Percentiles rank a stretch among this genome's conserved stretches.
Conservation (phyloP, 768 basidiomycete genomes). For the Trametes villosa region DNA sequence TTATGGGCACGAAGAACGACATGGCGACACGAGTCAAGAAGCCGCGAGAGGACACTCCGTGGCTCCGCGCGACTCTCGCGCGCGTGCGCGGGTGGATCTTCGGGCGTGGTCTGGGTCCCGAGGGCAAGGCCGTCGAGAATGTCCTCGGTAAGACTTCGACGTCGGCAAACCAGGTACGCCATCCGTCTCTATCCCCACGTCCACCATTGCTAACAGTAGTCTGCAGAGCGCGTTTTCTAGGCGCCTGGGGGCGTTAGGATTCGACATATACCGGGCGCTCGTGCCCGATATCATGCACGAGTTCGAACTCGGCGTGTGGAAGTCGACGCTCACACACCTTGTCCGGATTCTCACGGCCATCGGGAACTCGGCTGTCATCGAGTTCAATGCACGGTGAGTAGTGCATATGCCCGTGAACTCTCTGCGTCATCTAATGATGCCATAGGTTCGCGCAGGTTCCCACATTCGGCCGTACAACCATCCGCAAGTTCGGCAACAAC, state of each 20-base stretch:
- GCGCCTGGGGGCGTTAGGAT: slow-evolving; percentile 30
- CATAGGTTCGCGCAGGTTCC: slow-evolving; percentile 22
- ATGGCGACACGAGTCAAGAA: background rate
- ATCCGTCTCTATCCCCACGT: too few relatives aligned
- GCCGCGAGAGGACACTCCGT: too few relatives aligned
- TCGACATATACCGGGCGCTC: slow-evolving; percentile 22
- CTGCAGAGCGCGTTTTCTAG: slow-evolving; percentile 42
- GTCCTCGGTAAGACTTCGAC: too few relatives aligned
- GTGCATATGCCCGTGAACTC: background rate
- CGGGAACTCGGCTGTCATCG: background rate
- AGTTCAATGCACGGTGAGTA: slow-evolving; percentile 24
- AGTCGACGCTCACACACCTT: slow-evolving; percentile 41
- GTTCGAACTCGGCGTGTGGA: slow-evolving; percentile 46
- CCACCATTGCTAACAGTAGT: too few relatives aligned
- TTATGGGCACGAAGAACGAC: background rate
- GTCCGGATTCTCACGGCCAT: slow-evolving; percentile 35
- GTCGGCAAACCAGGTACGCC: too few relatives aligned
- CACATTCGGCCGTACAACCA: slow-evolving; percentile 29
- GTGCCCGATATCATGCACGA: slow-evolving; percentile 46
- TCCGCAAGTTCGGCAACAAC: slow-evolving; percentile 29
- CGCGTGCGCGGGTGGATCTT: too few relatives aligned
- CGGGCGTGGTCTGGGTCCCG: too few relatives aligned
- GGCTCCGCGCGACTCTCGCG: too few relatives aligned
- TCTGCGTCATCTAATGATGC: background rate
- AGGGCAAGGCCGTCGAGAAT: too few relatives aligned